These are phyloP conservation scores for Auricularia auricula-judae DNA, from an alignment of 768 basidiomycete genomes.

Conservation along the genomic window DNA sequence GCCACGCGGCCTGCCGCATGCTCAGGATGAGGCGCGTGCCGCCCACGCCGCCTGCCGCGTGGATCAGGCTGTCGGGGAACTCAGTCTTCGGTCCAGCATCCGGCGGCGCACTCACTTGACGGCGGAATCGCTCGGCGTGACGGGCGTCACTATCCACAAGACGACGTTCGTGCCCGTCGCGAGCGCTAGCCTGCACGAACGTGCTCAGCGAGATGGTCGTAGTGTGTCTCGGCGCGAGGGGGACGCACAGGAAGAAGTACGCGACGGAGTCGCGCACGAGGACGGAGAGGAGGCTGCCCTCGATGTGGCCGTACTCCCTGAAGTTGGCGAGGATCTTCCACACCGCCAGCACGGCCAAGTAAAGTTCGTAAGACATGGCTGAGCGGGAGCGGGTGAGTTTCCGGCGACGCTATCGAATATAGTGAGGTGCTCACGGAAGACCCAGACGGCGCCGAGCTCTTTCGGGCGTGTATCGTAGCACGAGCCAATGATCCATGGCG, in stretches of 20 bases:
- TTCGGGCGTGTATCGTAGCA: not conserved
- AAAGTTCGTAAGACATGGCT: not conserved
- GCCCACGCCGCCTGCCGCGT: not conserved
- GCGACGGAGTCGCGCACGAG: not conserved
- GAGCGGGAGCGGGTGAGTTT: not conserved
- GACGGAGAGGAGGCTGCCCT: not conserved
- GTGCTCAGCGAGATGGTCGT: not conserved
- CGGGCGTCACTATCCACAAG: not conserved
- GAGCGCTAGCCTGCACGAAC: not conserved
- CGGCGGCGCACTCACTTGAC: not conserved
- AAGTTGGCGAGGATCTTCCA: not conserved
- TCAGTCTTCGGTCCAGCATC: not conserved
- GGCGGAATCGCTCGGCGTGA: not conserved
- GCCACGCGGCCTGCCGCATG: not conserved
- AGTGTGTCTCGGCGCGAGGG: not conserved
- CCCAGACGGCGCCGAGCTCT: not conserved
- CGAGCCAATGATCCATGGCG: not conserved
- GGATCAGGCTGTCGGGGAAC: not conserved
- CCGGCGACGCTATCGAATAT: not conserved
- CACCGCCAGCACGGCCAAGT: not conserved
- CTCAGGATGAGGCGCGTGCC: not conserved
- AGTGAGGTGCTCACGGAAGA: not conserved
- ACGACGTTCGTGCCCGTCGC: not conserved
- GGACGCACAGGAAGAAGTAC: not conserved
- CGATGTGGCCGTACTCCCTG: not conserved